These are phyloP conservation scores for Lipomyces yamanashiensis DNA, from an alignment of 805 yeast genomes.

Conservation along the genomic window DNA sequence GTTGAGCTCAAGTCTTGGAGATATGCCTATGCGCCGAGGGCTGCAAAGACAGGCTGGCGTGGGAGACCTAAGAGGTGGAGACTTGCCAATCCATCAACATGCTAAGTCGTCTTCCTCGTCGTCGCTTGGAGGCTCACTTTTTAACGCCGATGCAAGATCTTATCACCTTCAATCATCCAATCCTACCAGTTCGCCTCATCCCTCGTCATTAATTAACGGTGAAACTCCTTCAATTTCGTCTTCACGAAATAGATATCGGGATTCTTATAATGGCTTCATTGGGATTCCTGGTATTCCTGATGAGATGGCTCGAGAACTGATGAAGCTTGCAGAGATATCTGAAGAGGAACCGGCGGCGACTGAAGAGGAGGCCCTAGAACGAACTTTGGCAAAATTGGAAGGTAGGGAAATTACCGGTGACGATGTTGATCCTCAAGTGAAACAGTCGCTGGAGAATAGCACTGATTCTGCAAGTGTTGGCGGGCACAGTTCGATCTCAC, in stretches of 20 bases:
- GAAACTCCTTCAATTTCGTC: background rate
- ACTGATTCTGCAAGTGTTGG: background rate
- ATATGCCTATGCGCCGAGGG: background rate
- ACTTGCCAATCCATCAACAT: background rate
- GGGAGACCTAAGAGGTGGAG: background rate
- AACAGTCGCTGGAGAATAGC: background rate
- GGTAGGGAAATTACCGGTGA: conserved; percentile 54
- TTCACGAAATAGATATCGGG: background rate
- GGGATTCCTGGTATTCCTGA: conserved; percentile 35
- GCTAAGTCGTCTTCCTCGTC: conserved; percentile 9
- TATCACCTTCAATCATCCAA: conserved; percentile 6
- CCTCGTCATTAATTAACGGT: background rate
- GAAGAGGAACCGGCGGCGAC: conserved; percentile 72
- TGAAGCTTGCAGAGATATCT: conserved; percentile 81
- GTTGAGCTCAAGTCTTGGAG: background rate
- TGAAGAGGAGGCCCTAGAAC: conserved; percentile 43
- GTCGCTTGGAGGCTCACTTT: background rate
- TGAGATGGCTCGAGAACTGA: conserved; percentile 46
- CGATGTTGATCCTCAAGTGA: background rate
- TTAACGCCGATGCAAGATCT: conserved; percentile 3
- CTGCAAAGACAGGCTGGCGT: conserved; percentile 14
- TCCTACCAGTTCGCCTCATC: conserved; percentile 5
- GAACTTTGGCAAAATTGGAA: conserved; percentile 75
- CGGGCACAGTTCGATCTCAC: background rate
- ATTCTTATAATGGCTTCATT: conserved; percentile 4